Conservation (phyloP, 2,329 filamentous ascomycete species). For the Coleophoma cylindrospora region DNA sequence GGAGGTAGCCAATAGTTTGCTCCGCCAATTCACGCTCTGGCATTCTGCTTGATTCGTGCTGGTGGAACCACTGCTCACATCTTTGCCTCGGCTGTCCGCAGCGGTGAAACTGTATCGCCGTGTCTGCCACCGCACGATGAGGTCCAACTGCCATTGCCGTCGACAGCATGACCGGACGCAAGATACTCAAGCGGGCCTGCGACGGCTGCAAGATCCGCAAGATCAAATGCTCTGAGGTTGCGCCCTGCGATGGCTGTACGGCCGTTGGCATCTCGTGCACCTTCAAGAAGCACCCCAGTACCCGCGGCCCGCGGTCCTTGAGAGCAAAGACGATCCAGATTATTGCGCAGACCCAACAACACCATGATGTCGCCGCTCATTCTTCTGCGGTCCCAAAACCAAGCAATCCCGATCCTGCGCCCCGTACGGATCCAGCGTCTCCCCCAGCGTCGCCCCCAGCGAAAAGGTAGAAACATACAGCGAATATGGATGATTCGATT, state of each 20-base stretch:
- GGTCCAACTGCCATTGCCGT: too few relatives aligned
- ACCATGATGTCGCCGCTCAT: constrained; percentile 1
- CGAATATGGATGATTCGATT: background rate
- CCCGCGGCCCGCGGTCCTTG: constrained; percentile 39
- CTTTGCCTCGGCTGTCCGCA: too few relatives aligned
- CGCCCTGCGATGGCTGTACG: constrained; percentile 40
- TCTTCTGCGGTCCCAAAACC: background rate
- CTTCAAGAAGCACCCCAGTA: constrained; percentile 39
- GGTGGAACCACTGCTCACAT: too few relatives aligned
- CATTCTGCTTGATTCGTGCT: too few relatives aligned
- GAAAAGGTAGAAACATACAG: too few relatives aligned
- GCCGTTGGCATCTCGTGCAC: constrained; percentile 42
- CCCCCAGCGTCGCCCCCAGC: background rate
- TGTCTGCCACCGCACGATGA: too few relatives aligned
- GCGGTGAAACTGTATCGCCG: too few relatives aligned
- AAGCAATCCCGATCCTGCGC: background rate
- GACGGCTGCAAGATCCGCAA: constrained; percentile 49
- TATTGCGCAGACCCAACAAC: constrained; percentile 29
- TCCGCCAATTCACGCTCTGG: too few relatives aligned
- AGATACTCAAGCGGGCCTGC: constrained; percentile 36
- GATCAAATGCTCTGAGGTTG: constrained; percentile 41
- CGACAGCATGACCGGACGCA: background rate
- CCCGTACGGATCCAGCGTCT: background rate
- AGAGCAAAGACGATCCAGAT: constrained; percentile 38
- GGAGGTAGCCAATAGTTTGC: too few relatives aligned